Evolutionary conservation across 768 basidiomycete genomes (phyloP).

Genomic region (Punctularia strigosozonata): DNA sequence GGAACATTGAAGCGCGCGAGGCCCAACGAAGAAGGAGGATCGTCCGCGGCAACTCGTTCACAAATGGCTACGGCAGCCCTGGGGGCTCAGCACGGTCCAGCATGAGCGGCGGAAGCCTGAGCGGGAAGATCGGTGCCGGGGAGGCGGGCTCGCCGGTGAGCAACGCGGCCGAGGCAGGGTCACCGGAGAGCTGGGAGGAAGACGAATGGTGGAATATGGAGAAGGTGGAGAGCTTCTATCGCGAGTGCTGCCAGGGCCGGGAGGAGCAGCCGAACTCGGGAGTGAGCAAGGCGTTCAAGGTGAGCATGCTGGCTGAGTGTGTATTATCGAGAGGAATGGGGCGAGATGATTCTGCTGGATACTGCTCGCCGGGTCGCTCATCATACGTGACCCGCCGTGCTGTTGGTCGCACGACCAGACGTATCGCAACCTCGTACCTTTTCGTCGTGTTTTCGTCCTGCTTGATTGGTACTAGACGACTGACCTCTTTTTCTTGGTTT

Average conservation of each 20-base stretch:
- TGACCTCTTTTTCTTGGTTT: slow-evolving; percentile 4
- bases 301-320: too few species aligned
- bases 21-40: slow-evolving; percentile 54
- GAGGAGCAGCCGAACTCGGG: slow-evolving; percentile 59
- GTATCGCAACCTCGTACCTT: too few species aligned
- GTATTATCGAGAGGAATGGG: too few species aligned
- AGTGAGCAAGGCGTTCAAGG: slow-evolving; percentile 64
- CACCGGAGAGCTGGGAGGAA: slow-evolving; percentile 13
- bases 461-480: neutral
- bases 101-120: too few species aligned
- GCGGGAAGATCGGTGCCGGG: too few species aligned
- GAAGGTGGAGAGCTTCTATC: slow-evolving; percentile 77
- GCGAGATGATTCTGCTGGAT: too few species aligned
- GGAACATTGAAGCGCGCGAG: slow-evolving; percentile 68
- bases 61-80: slow-evolving; percentile 2
- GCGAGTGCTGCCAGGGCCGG: slow-evolving; percentile 70
- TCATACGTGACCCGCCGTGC: too few species aligned
- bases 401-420: too few species aligned
- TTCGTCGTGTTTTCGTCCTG: neutral
- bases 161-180: neutral
- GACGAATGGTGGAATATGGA: slow-evolving; percentile 79
- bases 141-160: neutral
- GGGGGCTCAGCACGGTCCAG: too few species aligned
- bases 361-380: too few species aligned
- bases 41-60: slow-evolving; percentile 39